Evolutionary conservation across 2,329 filamentous ascomycete species (phyloP).

Genomic region (Xylaria polymorpha): DNA sequence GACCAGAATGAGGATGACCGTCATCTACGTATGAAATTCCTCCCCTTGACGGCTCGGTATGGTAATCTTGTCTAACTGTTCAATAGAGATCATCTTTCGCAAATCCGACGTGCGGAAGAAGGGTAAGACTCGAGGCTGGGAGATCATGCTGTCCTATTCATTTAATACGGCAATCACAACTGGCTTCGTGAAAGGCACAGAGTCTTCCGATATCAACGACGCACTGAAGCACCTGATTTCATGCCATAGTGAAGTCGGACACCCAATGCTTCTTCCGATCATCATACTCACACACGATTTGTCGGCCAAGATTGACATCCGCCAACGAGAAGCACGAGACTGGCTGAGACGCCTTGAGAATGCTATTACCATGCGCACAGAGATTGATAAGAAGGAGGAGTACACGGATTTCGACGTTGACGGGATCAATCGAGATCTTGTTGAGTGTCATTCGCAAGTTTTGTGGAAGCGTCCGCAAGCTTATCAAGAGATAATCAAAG

Average conservation of each 20-base stretch:
- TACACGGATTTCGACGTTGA: constrained; percentile 69
- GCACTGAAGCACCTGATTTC: constrained; percentile 63
- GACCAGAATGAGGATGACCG: constrained; percentile 68
- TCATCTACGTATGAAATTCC: constrained; percentile 62
- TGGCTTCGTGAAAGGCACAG: constrained; percentile 71
- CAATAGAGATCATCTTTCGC: constrained; percentile 68
- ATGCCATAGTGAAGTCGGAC: constrained; percentile 62
- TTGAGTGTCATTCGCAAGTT: constrained; percentile 72
- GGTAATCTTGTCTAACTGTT: constrained; percentile 28
- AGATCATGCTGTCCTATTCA: constrained; percentile 70
- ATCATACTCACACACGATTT: constrained; percentile 70
- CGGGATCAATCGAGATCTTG: constrained; percentile 69
- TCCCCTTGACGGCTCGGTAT: neutral
- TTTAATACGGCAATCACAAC: constrained; percentile 67
- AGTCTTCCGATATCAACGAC: constrained; percentile 64
- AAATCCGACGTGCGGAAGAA: constrained; percentile 75
- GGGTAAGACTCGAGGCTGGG: constrained; percentile 72
- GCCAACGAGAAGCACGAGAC: constrained; percentile 71
- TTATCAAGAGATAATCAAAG: constrained; percentile 65
- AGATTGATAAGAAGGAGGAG: constrained; percentile 66
- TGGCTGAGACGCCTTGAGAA: constrained; percentile 71
- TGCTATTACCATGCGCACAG: constrained; percentile 69
- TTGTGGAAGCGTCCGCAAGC: constrained; percentile 73
- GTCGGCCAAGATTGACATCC: constrained; percentile 66
- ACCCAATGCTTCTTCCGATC: constrained; percentile 69